Conservation (phyloP, 169 alveolate genomes). For the Amoebophrya sp. region DNA sequence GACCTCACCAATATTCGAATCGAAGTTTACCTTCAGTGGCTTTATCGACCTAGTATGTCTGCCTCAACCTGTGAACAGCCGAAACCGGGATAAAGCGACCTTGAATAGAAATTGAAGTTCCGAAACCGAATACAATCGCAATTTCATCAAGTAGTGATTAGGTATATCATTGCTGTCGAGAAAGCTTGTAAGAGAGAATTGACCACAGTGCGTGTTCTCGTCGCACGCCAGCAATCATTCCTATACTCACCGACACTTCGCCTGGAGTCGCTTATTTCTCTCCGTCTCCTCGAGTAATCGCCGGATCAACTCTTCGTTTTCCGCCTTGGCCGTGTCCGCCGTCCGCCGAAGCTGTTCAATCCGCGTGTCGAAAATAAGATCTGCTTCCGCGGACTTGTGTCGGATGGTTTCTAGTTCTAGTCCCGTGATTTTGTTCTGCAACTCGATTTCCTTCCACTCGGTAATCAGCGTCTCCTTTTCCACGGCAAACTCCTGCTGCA, state of each 20-base stretch:
- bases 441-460: not conserved
- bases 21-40: too few relatives aligned
- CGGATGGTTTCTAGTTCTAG: not conserved
- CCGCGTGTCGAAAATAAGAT: not conserved
- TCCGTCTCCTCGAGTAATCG: not conserved
- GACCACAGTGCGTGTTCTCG: too few relatives aligned
- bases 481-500: not conserved
- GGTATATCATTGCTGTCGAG: too few relatives aligned
- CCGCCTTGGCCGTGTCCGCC: not conserved
- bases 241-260: not conserved
- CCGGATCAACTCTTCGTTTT: not conserved
- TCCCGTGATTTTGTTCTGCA: not conserved
- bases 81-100: too few relatives aligned
- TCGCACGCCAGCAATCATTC: too few relatives aligned
- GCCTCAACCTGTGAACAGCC: too few relatives aligned
- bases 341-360: not conserved
- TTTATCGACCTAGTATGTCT: too few relatives aligned
- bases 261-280: not conserved
- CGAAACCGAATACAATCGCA: too few relatives aligned
- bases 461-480: not conserved
- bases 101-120: too few relatives aligned
- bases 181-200: too few relatives aligned
- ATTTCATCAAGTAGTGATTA: too few relatives aligned
- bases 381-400: not conserved
- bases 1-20: too few relatives aligned